phyloP scores from a whole-genome alignment of 2,329 filamentous ascomycete species.

The Aspergillus pseudotamarii region DNA sequence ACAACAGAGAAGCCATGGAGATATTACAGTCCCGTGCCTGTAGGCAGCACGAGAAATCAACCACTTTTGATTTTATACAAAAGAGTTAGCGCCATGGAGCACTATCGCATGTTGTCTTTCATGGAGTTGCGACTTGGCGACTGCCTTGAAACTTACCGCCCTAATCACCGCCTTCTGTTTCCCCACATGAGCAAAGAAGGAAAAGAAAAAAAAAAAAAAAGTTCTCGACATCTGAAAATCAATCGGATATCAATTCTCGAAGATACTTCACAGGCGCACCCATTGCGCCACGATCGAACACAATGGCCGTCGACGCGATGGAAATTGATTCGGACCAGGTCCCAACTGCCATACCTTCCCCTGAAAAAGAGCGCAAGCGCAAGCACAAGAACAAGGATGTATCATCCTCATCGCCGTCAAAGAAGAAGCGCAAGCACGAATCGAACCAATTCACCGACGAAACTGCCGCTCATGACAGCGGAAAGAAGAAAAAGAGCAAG shows the following conservation, averaged over 20 bases:
- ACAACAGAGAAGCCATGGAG: constrained; percentile 52
- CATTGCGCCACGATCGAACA: constrained; percentile 18
- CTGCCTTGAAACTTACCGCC: constrained; percentile 14
- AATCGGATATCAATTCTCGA: constrained; percentile 1
- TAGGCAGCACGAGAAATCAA: not conserved
- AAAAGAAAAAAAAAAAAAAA: constrained; percentile 35
- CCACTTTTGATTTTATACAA: not conserved
- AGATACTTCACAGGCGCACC: constrained; percentile 10
- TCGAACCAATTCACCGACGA: constrained; percentile 21
- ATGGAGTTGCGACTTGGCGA: constrained; percentile 5
- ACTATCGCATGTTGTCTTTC: constrained; percentile 3
- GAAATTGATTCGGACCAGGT: constrained; percentile 37
- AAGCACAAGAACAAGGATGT: constrained; percentile 52
- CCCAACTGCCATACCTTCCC: constrained; percentile 21
- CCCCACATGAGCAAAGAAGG: constrained; percentile 17
- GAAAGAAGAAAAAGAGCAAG: constrained; percentile 31
- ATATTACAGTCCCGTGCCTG: constrained; percentile 9
- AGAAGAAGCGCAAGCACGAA: constrained; percentile 48
- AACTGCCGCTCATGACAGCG: constrained; percentile 23
- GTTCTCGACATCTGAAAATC: constrained; percentile 16
- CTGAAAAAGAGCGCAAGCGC: constrained; percentile 44
- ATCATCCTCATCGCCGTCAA: constrained; percentile 35
- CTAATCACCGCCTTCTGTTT: constrained; percentile 17
- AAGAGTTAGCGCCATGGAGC: not conserved
- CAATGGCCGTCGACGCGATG: constrained; percentile 45